Base-by-base conservation (phyloP, 1,284 basidiomycete genomes). In the Apiotrichum porosum region DNA sequence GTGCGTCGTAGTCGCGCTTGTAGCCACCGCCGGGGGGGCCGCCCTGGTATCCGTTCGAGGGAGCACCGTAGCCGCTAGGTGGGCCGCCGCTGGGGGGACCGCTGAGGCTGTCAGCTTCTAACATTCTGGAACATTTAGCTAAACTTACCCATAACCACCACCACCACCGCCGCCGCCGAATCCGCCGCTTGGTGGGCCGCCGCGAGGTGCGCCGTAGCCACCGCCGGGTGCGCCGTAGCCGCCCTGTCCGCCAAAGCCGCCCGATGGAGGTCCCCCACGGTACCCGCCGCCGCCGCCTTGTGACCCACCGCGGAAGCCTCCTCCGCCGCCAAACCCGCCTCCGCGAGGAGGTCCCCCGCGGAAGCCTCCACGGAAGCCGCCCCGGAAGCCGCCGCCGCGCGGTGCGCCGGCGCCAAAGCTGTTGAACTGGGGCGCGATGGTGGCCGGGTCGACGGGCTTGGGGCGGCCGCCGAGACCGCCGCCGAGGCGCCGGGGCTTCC, bases 401-500 rank as follows among this genome's bases (percentile, higher is more conserved):
- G 51, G 45, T 24, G 56, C 59, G 39, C 57, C 51, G 13, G 43
- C 42, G 15, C 44, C 48, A 18, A 41, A n/a, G 4, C 33, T 13
- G 17, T 10, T 8, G 19, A 32, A 31, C 4, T 32, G 13, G 2
- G 43, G 33, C 9, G 40, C 34, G 8, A 28, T 6, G 4, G 45
- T 34, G 10, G 54, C 48, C 12, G 58, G 49, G 51, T 65, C 64
- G 17, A 83, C 80, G 4, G 86, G 86, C 72, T 95, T 95, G n/a
- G 89, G 87, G 44, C 88, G 80, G 13, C 94, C 95, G 18, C 95
- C 95, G 21, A 98, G 79, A 1, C 95, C 95, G 15, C 94, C 95
- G 21, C 94, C 95, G 0, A 98, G 77, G 48, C 92, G 83, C 51
- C 88, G 85, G 6, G 95, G 95, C 68, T 97, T 97, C 95, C 95